Evolutionary conservation across 2,329 filamentous ascomycete genomes (phyloP), one percentile per base, ranked within the genome.

Genomic region (Achaetomium macrosporum): DNA sequence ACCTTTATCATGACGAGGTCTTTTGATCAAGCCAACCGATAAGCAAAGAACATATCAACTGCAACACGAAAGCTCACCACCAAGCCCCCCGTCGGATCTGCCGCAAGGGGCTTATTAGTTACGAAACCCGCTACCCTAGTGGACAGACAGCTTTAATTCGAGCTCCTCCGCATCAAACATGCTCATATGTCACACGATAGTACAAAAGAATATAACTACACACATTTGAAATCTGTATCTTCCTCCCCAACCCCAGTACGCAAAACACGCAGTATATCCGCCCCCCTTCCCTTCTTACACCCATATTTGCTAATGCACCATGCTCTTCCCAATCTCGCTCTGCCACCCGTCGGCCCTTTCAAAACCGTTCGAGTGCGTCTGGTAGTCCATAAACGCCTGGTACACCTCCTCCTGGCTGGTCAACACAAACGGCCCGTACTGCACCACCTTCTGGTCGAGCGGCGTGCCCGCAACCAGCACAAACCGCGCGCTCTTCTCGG

Each of bases 391-490:
- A 69, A 93, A 76, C 1, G 88, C 87, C 73, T 92, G 78, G 63
- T 87, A 83, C 4, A 92, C 85, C 59, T 87, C 83, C 49, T 87
- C 83, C 65, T 85, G 75, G 40, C 78, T 81, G 55, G 74, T 89
- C 54, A 90, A 70, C n/a, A 93, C 89, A 65, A 93, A 93, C 1
- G 89, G 88, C 0, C 88, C 89, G 63, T 92, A 91, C 73, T 93
- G 88, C 33, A 92, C 84, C 35, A 93, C 79, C 39, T 84, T 79
- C 71, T 93, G 88, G 62, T 92, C 85, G 1, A 92, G 75, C 2
- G 90, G 89, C 60, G 87, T 79, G 11, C 90, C 90, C 0, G 89
- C 88, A 15, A 93, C 78, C 33, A 95, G 73, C 42, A 93, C 81
- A 62, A 87, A 77, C 48, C 81, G 72, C 2, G 78, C 75, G 19